These are phyloP conservation scores for Arachnomyces sp. DNA, from an alignment of 2,329 filamentous ascomycete species.

Conservation along the genomic window DNA sequence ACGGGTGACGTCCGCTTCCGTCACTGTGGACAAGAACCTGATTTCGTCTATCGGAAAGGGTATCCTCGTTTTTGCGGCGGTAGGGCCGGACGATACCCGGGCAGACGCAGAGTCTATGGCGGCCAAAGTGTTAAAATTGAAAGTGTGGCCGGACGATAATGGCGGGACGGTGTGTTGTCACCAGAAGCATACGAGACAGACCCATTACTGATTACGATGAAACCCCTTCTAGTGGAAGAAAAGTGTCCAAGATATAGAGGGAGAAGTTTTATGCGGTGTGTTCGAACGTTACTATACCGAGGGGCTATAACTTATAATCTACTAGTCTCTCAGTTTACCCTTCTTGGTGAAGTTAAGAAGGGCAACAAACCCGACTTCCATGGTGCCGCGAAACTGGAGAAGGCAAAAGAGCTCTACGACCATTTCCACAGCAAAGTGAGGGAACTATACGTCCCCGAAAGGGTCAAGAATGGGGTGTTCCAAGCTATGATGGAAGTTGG, in stretches of 20 bases:
- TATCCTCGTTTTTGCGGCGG: conserved; percentile 81
- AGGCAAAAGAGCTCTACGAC: conserved; percentile 75
- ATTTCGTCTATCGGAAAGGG: conserved; percentile 89
- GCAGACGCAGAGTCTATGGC: conserved; percentile 82
- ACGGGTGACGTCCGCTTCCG: conserved; percentile 87
- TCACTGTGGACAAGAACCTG: conserved; percentile 84
- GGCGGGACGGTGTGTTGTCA: conserved; percentile 52
- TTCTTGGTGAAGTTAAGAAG: conserved; percentile 89
- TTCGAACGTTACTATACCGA: conserved; percentile 7
- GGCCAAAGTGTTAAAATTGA: conserved; percentile 79
- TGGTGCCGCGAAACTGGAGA: conserved; percentile 68
- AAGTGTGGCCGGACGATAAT: conserved; percentile 78
- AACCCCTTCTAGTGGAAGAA: conserved; percentile 66
- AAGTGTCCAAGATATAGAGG: conserved; percentile 77
- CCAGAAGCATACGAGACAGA: neutral
- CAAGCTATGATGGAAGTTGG: conserved; percentile 99
- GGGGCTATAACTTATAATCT: conserved; percentile 2
- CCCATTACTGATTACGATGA: conserved; percentile 7
- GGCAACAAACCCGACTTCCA: conserved; percentile 94
- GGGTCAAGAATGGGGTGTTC: conserved; percentile 91
- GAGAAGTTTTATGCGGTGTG: conserved; percentile 89
- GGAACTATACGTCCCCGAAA: conserved; percentile 61
- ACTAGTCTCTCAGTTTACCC: conserved; percentile 90
- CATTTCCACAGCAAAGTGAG: conserved; percentile 73
- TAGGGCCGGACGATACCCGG: conserved; percentile 81